A percentile compares a stretch with the other conserved stretches of the same genome.
phyloP scores from a whole-genome alignment of 164 flowering plant genomes.

The Vitis labrusca region DNA sequence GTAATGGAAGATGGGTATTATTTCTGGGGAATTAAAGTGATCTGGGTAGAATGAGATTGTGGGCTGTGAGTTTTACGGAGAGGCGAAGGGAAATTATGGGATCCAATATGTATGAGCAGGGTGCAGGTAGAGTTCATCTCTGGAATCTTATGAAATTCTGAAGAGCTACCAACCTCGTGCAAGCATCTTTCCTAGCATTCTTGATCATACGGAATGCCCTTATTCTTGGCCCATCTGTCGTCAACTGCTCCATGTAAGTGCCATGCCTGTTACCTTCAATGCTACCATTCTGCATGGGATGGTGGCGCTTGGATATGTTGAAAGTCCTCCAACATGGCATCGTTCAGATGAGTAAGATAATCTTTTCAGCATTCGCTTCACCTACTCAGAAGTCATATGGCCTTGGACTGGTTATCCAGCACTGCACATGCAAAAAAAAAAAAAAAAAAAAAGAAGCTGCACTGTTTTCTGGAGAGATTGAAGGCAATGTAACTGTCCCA shows the following conservation, averaged over 20 bases:
- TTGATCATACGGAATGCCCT: conserved; percentile 88
- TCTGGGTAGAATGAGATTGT: too few species aligned
- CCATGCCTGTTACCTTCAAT: conserved; percentile 98
- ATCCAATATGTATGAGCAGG: conserved; percentile 98
- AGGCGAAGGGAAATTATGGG: conserved; percentile 86
- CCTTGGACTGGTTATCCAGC: conserved; percentile 99
- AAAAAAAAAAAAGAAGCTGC: conserved; percentile 26
- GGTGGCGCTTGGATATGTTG: conserved; percentile 92
- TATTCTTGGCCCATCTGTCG: conserved; percentile 99
- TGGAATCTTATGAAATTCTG: conserved; percentile 26
- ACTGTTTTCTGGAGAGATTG: conserved; percentile 79
- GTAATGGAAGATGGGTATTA: too few species aligned
- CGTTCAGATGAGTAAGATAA: conserved; percentile 81
- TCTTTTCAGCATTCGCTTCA: conserved; percentile 82
- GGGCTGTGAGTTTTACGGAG: too few species aligned
- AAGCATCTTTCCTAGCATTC: conserved; percentile 88
- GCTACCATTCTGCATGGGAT: conserved; percentile 93
- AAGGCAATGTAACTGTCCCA: conserved; percentile 91
- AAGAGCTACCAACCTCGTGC: conserved; percentile 86
- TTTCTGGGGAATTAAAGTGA: too few species aligned
- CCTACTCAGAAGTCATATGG: conserved; percentile 88
- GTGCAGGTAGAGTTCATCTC: conserved; percentile 98
- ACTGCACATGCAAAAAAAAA: conserved; percentile 30
- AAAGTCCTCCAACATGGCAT: conserved; percentile 79
- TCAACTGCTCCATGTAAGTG: conserved; percentile 96